These are phyloP conservation scores for Penicillium mononematosum DNA, from an alignment of 495 filamentous ascomycete species.

Conservation along the genomic window DNA sequence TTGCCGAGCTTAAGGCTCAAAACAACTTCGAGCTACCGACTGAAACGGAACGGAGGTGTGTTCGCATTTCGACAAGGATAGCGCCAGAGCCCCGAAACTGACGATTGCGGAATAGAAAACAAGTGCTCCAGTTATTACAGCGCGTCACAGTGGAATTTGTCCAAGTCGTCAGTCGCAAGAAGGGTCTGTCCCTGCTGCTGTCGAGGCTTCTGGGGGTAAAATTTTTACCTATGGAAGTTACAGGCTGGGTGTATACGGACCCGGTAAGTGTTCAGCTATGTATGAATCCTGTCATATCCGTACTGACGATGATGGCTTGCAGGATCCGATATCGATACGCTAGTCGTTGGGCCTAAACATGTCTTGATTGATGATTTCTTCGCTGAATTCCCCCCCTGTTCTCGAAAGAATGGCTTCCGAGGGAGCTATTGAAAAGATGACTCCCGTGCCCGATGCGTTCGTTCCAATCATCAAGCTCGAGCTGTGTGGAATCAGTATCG, in stretches of 20 bases:
- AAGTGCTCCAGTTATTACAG: constrained; percentile 69
- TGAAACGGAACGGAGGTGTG: constrained; percentile 77
- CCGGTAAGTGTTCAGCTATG: constrained; percentile 48
- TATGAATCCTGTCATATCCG: not conserved
- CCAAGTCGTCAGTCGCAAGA: constrained; percentile 69
- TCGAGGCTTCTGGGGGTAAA: constrained; percentile 80
- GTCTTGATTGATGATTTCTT: constrained; percentile 89
- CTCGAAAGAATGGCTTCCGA: constrained; percentile 69
- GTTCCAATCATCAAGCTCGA: constrained; percentile 97
- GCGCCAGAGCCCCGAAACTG: not conserved
- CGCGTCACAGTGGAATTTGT: constrained; percentile 82
- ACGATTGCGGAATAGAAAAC: constrained; percentile 31
- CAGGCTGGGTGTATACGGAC: constrained; percentile 88
- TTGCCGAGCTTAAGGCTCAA: constrained; percentile 75
- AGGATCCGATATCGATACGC: constrained; percentile 96
- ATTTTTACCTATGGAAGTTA: constrained; percentile 96
- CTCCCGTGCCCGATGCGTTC: constrained; percentile 81
- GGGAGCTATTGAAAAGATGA: constrained; percentile 80
- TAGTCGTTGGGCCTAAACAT: constrained; percentile 86
- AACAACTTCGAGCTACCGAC: constrained; percentile 83
- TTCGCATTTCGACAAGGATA: not conserved
- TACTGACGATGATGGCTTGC: constrained; percentile 15
- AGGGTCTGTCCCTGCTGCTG: constrained; percentile 72
- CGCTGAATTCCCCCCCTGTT: constrained; percentile 74
- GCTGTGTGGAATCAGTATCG: constrained; percentile 85